A percentile compares a stretch with the other conserved stretches of the same genome.
Evolutionary conservation across 495 filamentous ascomycete species (phyloP).

Genomic region (Amphirosellinia nigrospora): DNA sequence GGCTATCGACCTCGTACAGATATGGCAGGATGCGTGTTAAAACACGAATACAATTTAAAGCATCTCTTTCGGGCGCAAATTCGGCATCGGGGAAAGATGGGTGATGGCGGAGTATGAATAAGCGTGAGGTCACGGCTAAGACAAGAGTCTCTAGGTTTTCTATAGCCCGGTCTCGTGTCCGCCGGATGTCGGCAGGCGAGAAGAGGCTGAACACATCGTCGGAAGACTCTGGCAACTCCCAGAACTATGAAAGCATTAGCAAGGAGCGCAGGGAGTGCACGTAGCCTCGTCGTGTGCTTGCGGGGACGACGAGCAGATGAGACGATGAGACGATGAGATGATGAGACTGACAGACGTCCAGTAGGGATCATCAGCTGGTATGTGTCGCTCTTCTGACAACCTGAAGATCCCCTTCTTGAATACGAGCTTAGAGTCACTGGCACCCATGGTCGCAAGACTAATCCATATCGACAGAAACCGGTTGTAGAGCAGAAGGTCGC

Average conservation of each 20-base stretch:
- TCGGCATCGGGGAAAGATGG: slow-evolving; percentile 90
- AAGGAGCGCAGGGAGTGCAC: slow-evolving; percentile 11
- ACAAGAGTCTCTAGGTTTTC: slow-evolving; percentile 93
- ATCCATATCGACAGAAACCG: slow-evolving; percentile 34
- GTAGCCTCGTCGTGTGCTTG: background rate
- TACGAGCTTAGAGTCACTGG: slow-evolving; percentile 97
- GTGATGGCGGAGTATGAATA: slow-evolving; percentile 83
- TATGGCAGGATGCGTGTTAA: slow-evolving; percentile 92
- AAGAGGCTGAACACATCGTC: slow-evolving; percentile 98
- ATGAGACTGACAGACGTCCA: slow-evolving; percentile 79
- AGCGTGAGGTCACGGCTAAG: slow-evolving; percentile 76
- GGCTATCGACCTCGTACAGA: slow-evolving; percentile 86
- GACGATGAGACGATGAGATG: too few species aligned
- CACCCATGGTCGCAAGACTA: slow-evolving; percentile 72
- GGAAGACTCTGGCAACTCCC: slow-evolving; percentile 94
- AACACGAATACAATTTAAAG: slow-evolving; percentile 91
- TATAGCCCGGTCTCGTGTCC: slow-evolving; percentile 83
- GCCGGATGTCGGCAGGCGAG: slow-evolving; percentile 88
- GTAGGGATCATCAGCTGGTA: slow-evolving; percentile 87
- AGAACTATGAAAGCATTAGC: slow-evolving; percentile 70
- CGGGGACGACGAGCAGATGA: background rate
- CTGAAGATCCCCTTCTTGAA: slow-evolving; percentile 99
- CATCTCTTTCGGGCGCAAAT: slow-evolving; percentile 86
- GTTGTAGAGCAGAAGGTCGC: background rate
- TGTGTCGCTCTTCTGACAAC: slow-evolving; percentile 87